Percentiles rank a stretch among this genome's conserved stretches.
Conservation (phyloP, 768 basidiomycete genomes). For the Tephrocybe sp. region DNA sequence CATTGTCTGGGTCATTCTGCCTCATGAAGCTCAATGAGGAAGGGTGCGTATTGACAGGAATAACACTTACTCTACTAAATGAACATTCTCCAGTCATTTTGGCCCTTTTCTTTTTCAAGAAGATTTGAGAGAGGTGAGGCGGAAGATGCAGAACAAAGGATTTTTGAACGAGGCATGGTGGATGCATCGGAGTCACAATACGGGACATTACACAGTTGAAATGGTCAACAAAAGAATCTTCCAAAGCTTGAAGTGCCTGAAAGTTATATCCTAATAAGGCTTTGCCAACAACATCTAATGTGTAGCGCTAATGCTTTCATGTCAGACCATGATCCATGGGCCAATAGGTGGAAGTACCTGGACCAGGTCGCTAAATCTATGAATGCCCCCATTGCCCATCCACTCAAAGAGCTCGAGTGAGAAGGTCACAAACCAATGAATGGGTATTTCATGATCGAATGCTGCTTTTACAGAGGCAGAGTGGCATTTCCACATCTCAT, state of each 20-base stretch:
- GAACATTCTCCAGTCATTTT: no score
- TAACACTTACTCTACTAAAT: no score
- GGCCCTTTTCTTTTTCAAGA: no score
- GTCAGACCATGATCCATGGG: not conserved
- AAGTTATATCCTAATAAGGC: constrained; percentile 38
- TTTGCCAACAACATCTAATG: constrained; percentile 37
- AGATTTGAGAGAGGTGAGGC: no score
- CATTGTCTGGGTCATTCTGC: no score
- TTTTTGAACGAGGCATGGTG: no score
- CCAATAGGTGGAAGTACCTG: constrained; percentile 15
- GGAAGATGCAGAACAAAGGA: no score
- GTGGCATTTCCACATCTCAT: constrained; percentile 37
- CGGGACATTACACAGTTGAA: constrained; percentile 35
- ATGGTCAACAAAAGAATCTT: constrained; percentile 33
- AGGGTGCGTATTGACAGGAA: no score
- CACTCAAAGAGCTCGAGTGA: constrained; percentile 29
- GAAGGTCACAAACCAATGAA: constrained; percentile 30
- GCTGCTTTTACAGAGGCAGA: constrained; percentile 34
- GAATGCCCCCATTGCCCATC: constrained; percentile 28
- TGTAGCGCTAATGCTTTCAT: constrained; percentile 23
- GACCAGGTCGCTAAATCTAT: constrained; percentile 27
- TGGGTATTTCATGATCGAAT: constrained; percentile 31
- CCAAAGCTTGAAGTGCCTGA: constrained; percentile 28
- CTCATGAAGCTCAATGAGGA: no score
- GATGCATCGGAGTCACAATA: constrained; percentile 35